Base-by-base conservation (phyloP, 1,139 yeast species). In the Magnusiomyces ingens region DNA sequence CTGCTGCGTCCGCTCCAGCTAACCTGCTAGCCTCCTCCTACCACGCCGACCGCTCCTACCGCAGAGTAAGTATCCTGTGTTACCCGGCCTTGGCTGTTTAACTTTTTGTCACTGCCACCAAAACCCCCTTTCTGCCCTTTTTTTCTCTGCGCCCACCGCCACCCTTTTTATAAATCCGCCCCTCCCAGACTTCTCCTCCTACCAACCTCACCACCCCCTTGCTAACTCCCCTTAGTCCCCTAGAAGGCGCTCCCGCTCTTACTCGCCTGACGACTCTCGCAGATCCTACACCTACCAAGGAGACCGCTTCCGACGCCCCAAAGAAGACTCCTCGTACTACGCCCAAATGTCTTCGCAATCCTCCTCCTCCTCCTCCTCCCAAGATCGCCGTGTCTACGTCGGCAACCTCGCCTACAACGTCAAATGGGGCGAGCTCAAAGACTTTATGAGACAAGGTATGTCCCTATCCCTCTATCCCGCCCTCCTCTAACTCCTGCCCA, bases 371-470 rank as follows among this genome's bases (percentile, higher is more conserved):
- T 36, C 35, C 10, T 37, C 38, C 45, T 44, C 53, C n/a, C 72
- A 67, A 54, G 74, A 69, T 53, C 66, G 72, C 40, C 67, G 76
- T 4, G 76, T 74, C 48, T 74, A 71, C 63, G 80, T 82, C 21
- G 86, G 86, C 26, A 82, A 82, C 66, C 69, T 82, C 60, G 78
- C 86, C 36, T 82, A 79, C 64, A 77, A 81, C 26, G 75, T 79
- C 54, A 75, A 72, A 55, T 81, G 86, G 86, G 79, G 75, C 60
- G 76, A 80, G 46, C 73, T 82, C 60, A 81, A 81, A 66, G 86
- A 82, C 59, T 72, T 81, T 61, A 80, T 81, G 84, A 72, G 81
- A 57, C 73, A 74, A 57, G 80, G 76, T 45, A 43, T 18, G 59
- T 51, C 32, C 8, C 22, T 15, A 41, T 17, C 29, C 12, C 13